Evolutionary conservation across 2,329 filamentous ascomycete genomes (phyloP), one percentile per base, ranked within the genome.

Genomic region (Colletotrichum graminicola): DNA sequence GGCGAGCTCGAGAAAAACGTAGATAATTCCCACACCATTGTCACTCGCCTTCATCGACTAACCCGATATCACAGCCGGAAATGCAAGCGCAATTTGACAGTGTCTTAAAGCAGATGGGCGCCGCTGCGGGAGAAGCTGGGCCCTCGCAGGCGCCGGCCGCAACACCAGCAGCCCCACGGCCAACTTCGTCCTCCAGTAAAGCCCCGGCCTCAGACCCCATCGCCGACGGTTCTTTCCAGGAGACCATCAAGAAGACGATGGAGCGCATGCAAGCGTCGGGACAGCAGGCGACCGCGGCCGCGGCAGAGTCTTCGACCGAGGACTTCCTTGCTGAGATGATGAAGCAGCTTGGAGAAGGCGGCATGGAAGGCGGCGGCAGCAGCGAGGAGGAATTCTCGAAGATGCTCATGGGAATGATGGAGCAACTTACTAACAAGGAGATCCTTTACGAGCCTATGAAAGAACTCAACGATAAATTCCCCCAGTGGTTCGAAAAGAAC

Each of bases 371-470:
- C n/a, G 78, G 78, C 21, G 87, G 85, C 2, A 86, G 84, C 18
- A 85, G 84, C 71, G 94, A 98, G 67, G 94, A 96, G 76, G 94
- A 97, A 76, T 93, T 98, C 77, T 94, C 94, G 68, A 95, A 97
- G 83, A 94, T 98, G 90, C 89, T 99, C 71, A 90, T 97, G 87
- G 93, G 93, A 65, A 97, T 98, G 94, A 98, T 99, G 95, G 94
- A 98, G 83, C 95, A 99, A 81, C 87, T 99, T 74, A 98, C 96
- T 4, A 97, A 97, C 82, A 98, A 97, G 85, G 96, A 98, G 76
- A 98, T 99, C 74, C 83, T 99, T 62, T 98, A 98, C 80, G 95
- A 99, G 83, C 96, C 96, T 2, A 98, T 99, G 94, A 97, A 97
- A 84, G 96, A 99, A 82, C 85, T 99, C 59, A 85, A 97, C 80